Conservation (phyloP, 176 grass and related monocot species). For the Phragmites australis region DNA sequence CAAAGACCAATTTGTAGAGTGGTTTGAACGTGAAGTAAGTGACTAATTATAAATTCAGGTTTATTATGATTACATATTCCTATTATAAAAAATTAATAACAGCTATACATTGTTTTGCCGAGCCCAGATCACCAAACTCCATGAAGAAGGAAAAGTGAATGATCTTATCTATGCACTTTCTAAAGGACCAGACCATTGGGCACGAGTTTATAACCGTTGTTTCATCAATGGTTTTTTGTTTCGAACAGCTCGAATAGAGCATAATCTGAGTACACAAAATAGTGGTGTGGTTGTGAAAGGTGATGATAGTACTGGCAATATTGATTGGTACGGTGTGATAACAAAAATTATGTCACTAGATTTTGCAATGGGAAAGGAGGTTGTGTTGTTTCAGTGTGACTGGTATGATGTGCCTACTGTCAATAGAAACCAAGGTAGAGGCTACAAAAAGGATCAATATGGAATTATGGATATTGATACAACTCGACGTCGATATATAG, state of each 20-base stretch:
- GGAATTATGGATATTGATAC: background rate
- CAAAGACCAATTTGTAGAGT: background rate
- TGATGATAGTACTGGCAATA: background rate
- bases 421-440: background rate
- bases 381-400: background rate
- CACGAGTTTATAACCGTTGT: background rate
- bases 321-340: slow-evolving; percentile 20
- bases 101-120: too few species aligned
- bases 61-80: background rate
- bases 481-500: background rate
- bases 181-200: background rate
- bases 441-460: background rate
- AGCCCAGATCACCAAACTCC: background rate
- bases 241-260: background rate
- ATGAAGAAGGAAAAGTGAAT: background rate
- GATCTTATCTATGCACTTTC: background rate
- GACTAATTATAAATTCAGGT: background rate
- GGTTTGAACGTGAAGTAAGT: background rate
- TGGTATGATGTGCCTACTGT: background rate
- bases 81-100: too few species aligned
- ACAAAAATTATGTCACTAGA: background rate
- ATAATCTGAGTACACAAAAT: background rate
- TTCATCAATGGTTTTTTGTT: background rate
- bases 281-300: background rate
- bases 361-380: background rate